Percentiles rank a stretch among this genome's conserved stretches.
These are phyloP conservation scores for Saposhnikovia divaricata DNA, from an alignment of 129 eudicot genomes.

Conservation along the genomic window DNA sequence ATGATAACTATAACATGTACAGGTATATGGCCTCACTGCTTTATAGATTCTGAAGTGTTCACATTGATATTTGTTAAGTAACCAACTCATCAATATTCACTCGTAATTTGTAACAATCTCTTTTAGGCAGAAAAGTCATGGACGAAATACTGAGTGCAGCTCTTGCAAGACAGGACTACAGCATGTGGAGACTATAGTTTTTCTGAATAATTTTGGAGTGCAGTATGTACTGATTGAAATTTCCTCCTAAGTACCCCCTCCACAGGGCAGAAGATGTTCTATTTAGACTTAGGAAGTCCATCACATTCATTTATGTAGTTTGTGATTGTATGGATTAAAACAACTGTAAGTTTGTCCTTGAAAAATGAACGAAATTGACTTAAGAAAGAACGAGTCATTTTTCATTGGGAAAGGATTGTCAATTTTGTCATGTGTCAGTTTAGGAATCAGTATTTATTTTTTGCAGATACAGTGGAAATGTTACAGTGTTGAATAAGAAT, in stretches of 20 bases:
- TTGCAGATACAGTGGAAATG: conserved; percentile 68
- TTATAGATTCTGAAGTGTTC: background rate
- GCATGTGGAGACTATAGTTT: conserved; percentile 58
- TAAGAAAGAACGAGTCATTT: background rate
- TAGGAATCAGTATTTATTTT: background rate
- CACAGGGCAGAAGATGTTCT: background rate
- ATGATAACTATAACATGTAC: background rate
- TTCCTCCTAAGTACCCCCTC: background rate
- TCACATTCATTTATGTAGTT: background rate
- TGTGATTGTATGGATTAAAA: background rate
- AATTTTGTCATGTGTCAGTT: background rate
- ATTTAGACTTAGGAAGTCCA: background rate
- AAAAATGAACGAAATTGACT: background rate
- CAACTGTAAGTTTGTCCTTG: background rate
- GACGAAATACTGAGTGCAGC: conserved; percentile 52
- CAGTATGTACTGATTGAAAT: no score
- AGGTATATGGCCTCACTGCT: background rate
- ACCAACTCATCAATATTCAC: background rate
- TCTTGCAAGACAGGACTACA: conserved; percentile 43
- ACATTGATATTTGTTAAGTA: background rate
- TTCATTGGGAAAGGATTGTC: background rate
- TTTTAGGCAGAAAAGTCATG: conserved; percentile 61
- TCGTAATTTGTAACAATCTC: conserved; percentile 2
- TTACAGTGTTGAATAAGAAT: conserved; percentile 41
- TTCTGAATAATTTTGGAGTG: background rate